Conservation (phyloP, 2,329 filamentous ascomycete species). For the Alternaria angustiovoidea region DNA sequence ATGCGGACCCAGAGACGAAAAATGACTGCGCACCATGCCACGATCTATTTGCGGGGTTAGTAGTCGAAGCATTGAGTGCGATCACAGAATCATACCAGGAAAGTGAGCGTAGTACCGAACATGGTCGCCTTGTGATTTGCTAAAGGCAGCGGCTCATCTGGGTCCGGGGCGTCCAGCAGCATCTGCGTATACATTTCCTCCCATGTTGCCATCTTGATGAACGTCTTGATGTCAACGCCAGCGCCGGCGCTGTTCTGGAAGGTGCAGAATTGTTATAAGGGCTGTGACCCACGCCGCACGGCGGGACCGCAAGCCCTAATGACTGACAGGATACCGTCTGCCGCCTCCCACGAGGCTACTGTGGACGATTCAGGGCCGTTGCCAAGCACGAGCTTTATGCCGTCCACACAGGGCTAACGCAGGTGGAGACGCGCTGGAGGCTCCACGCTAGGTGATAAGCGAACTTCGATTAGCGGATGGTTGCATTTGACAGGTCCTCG, state of each 20-base stretch:
- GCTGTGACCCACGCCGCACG: not conserved
- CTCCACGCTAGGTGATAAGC: conserved; percentile 9
- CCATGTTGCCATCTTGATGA: conserved; percentile 24
- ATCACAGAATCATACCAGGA: conserved; percentile 31
- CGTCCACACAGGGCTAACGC: conserved; percentile 8
- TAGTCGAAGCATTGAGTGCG: not conserved
- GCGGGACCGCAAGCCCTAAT: conserved; percentile 12
- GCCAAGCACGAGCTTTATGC: conserved; percentile 12
- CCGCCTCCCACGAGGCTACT: conserved; percentile 3
- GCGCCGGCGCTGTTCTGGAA: conserved; percentile 9
- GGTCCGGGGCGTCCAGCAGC: conserved; percentile 35
- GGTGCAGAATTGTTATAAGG: conserved; percentile 6
- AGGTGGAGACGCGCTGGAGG: conserved; percentile 5
- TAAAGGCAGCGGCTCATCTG: conserved; percentile 37
- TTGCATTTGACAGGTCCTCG: conserved; percentile 16
- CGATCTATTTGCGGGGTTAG: conserved; percentile 28
- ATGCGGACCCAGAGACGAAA: conserved; percentile 42
- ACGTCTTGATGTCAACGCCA: conserved; percentile 7
- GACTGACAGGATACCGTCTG: conserved; percentile 8
- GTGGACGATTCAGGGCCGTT: conserved; percentile 13
- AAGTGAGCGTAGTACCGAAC: conserved; percentile 34
- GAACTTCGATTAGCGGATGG: conserved; percentile 6
- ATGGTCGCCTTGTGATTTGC: conserved; percentile 39
- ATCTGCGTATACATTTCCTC: conserved; percentile 29
- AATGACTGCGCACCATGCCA: conserved; percentile 39